Evolutionary conservation across 306 rosid genomes (phyloP), one percentile per base, ranked within the genome.

Genomic region (Medicago arabica): DNA sequence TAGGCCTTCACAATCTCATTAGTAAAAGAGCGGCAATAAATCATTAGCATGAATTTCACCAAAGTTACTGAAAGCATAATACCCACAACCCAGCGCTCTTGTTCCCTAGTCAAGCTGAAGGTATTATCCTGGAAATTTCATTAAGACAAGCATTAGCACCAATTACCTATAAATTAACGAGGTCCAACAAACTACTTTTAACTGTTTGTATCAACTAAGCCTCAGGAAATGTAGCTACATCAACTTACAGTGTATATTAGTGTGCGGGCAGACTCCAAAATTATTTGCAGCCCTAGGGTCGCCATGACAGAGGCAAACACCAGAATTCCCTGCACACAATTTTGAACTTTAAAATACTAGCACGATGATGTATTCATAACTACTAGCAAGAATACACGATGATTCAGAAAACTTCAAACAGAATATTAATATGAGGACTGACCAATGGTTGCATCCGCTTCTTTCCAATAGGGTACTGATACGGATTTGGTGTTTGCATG

Each of bases 261-360:
- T 0, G 90, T 86, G 34, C 97, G 93, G 54, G 87, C 1, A 17
- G 99, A 96, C 90, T 96, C 99, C 89, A 96, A 81, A 72, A 96
- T 96, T 61, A 96, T 96, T 83, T 96, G 99, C 85, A 96, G 89
- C 68, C 99, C 99, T 18, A 96, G 86, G 21, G 99, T 96, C 16
- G 98, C 99, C 99, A 96, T 96, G 73, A 96, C 99, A 72, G 99
- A 96, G 73, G 99, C 99, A 83, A 96, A 96, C 76, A 96, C 99
- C 72, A 96, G 98, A 74, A 96, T 96, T 60, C 99, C 99, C 99
- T 95, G 88, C 79, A 83, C 34, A 9, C 55, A 67, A 61, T 55
- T 80, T 69, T 67, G 69, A 81, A 63, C 28, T 16, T 49, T n/a
- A 76, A 76, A 54, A 54, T 69, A 14, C 76, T 65, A 79, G 67